Evolutionary conservation across 116 monocot genomes (phyloP), one percentile per base, ranked within the genome.

Genomic region (Iris pallida): DNA sequence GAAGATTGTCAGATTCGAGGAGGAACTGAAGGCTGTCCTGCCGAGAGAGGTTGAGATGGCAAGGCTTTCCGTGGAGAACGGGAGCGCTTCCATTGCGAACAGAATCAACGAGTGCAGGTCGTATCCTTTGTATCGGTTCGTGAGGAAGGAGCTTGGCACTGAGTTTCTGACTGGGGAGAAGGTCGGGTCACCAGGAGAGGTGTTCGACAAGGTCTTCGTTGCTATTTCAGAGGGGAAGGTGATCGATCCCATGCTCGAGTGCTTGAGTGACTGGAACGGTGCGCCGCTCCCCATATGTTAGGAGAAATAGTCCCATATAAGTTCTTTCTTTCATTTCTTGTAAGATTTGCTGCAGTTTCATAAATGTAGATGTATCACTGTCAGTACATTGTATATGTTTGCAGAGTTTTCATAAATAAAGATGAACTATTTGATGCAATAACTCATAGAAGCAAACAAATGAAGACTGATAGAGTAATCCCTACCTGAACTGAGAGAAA

Each of bases 131-230:
- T 84, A 84, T 42, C 54, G 16, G 65, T 63, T 84, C 8, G 83
- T 84, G 30, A 79, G 83, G 46, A 76, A 79, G 79, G 76, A 79
- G 59, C 60, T 84, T 17, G 79, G 68, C 1, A 51, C 69, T 0
- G 76, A 19, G 16, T 76, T 75, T 43, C 79, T 84, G 14, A 68
- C 79, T 16, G 83, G 83, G 5, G 83, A 84, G 76, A 73, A 76
- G 68, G 68, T 43, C 0, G 13, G 51, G 16, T 79, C 76, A 6
- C 79, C 83, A 0, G 83, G 83, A 1, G 83, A 83, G 17, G 86
- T 79, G 66, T 86, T 82, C 65, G 86, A 86, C 70, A 79, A 79
- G 79, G 82, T 82, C 4, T 82, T 73, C 63, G 18, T 45, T 0
- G 82, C 79, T 47, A 73, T 86, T 6, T 65, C 13, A 45, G n/a